These are phyloP conservation scores for Alternaria atra DNA, from an alignment of 2,329 filamentous ascomycete genomes.

Conservation along the genomic window DNA sequence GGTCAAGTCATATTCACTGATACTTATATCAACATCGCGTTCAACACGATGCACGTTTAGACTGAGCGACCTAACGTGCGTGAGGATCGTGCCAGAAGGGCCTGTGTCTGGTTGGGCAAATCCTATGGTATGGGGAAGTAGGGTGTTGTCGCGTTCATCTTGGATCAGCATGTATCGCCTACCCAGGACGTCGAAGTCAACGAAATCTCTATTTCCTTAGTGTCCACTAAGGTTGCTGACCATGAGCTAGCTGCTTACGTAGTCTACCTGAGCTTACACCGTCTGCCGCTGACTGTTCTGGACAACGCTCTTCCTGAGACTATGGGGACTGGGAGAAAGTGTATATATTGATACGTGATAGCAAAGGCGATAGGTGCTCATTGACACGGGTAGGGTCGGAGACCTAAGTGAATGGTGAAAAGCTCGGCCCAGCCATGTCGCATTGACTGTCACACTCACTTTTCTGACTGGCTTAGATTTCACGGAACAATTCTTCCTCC, in stretches of 20 bases:
- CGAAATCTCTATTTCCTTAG: background rate
- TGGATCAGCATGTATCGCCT: too few species aligned
- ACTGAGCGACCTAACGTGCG: background rate
- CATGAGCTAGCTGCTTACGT: background rate
- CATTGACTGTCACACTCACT: background rate
- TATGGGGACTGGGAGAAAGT: background rate
- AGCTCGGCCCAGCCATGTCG: constrained; percentile 8
- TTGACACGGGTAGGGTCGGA: background rate
- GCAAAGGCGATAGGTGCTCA: background rate
- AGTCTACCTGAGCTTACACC: background rate
- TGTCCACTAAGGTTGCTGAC: background rate
- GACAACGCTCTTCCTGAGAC: background rate
- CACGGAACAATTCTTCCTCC: background rate
- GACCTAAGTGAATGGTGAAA: background rate
- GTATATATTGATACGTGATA: background rate
- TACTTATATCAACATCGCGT: background rate
- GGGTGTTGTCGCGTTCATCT: background rate
- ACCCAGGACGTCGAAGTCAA: background rate
- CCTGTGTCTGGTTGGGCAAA: too few species aligned
- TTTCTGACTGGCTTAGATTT: background rate
- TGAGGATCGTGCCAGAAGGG: background rate
- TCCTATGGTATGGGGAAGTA: background rate
- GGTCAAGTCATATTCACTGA: background rate
- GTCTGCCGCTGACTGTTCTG: background rate
- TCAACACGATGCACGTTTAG: background rate